These are phyloP conservation scores for Aspergillus carlsbadensis DNA, from an alignment of 495 filamentous ascomycete genomes.

Conservation along the genomic window DNA sequence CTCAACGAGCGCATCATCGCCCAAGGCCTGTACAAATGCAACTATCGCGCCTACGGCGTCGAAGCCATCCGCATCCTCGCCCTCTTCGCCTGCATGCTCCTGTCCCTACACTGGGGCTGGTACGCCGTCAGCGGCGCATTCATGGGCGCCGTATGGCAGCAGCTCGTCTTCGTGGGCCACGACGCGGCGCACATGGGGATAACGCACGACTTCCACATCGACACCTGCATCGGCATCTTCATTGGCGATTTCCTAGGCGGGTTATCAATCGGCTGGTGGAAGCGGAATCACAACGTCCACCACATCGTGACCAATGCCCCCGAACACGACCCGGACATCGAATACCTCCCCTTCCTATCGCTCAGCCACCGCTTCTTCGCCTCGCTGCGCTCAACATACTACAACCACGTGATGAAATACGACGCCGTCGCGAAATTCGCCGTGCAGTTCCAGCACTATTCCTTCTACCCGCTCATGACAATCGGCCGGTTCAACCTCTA, in stretches of 20 bases:
- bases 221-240: slow-evolving; percentile 83
- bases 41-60: slow-evolving; percentile 75
- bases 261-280: slow-evolving; percentile 95
- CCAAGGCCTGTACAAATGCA: slow-evolving; percentile 81
- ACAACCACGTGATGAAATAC: slow-evolving; percentile 81
- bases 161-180: slow-evolving; percentile 91
- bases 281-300: slow-evolving; percentile 94
- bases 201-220: slow-evolving; percentile 82
- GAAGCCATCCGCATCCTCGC: slow-evolving; percentile 67
- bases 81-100: slow-evolving; percentile 59
- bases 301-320: slow-evolving; percentile 96
- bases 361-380: slow-evolving; percentile 82
- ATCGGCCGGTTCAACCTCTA: slow-evolving; percentile 93
- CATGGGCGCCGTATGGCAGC: slow-evolving; percentile 89
- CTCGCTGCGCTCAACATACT: slow-evolving; percentile 79
- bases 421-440: slow-evolving; percentile 71
- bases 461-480: slow-evolving; percentile 79
- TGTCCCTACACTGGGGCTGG: slow-evolving; percentile 68
- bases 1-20: slow-evolving; percentile 67
- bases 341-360: slow-evolving; percentile 95
- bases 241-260: slow-evolving; percentile 90
- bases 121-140: slow-evolving; percentile 72
- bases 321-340: slow-evolving; percentile 96
- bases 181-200: slow-evolving; percentile 98
- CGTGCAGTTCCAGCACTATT: slow-evolving; percentile 73